Conservation (phyloP, 441 rosid species). For the Croton setiger region DNA sequence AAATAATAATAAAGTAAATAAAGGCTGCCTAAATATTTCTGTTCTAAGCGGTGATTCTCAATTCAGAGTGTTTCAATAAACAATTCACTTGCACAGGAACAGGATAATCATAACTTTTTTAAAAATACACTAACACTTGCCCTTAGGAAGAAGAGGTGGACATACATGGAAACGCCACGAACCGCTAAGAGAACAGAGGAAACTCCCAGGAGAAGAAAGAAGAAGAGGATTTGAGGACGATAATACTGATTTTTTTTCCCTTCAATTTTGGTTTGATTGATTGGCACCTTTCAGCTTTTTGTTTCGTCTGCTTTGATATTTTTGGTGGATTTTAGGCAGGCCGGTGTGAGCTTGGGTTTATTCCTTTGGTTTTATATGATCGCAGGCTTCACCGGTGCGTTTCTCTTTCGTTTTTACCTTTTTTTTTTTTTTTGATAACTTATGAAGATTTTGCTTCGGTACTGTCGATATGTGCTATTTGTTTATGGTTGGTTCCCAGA, state of each 20-base stretch:
- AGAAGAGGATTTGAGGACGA: slow-evolving; percentile 23
- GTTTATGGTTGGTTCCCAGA: slow-evolving; percentile 27
- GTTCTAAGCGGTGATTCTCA: not conserved
- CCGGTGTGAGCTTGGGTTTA: slow-evolving; percentile 15
- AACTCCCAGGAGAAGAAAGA: slow-evolving; percentile 28
- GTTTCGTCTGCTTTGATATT: slow-evolving; percentile 20
- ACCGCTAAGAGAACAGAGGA: slow-evolving; percentile 19
- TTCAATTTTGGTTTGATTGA: not conserved
- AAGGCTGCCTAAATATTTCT: slow-evolving; percentile 8
- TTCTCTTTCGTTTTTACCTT: not conserved
- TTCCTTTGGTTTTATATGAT: slow-evolving; percentile 13
- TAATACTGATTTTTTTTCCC: not conserved
- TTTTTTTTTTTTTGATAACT: slow-evolving; percentile 13
- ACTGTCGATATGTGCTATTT: slow-evolving; percentile 8
- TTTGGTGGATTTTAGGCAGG: slow-evolving; percentile 13
- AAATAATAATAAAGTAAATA: not conserved
- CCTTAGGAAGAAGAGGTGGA: not conserved
- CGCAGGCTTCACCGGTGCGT: slow-evolving; percentile 27
- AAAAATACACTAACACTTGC: not conserved
- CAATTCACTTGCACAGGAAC: not conserved
- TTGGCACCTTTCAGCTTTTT: not conserved
- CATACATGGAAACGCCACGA: slow-evolving; percentile 28
- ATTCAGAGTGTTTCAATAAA: not conserved
- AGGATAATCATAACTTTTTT: not conserved
- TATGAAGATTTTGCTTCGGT: slow-evolving; percentile 14